Percentiles rank a stretch among this genome's conserved stretches.
Conservation (phyloP, 2,329 filamentous ascomycete genomes). For the Sporothrix globosa region DNA sequence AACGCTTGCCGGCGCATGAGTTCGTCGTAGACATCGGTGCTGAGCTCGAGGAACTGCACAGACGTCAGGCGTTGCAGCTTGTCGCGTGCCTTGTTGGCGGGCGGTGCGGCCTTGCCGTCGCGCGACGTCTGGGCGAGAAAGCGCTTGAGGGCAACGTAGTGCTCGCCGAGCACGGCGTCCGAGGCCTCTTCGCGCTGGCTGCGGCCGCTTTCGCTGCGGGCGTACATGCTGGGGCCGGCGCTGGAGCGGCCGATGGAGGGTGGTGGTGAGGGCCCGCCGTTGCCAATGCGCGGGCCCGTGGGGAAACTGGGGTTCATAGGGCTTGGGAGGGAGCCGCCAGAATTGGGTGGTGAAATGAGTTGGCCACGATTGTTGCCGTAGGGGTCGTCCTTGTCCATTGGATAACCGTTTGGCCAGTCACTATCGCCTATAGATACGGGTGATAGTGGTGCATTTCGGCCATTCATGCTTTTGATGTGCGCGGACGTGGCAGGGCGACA, state of each 20-base stretch:
- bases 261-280: conserved; percentile 76
- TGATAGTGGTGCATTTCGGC: conserved; percentile 75
- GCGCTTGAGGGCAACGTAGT: conserved; percentile 77
- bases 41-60: conserved; percentile 95
- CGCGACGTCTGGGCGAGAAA: conserved; percentile 72
- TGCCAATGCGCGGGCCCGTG: conserved; percentile 57
- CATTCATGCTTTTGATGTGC: conserved; percentile 62
- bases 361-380: conserved; percentile 60
- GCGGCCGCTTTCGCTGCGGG: conserved; percentile 67
- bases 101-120: conserved; percentile 73
- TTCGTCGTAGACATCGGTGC: conserved; percentile 97
- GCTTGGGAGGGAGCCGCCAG: conserved; percentile 60
- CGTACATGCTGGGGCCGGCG: conserved; percentile 72
- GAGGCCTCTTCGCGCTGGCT: conserved; percentile 63
- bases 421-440: conserved; percentile 81
- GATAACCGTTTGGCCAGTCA: conserved; percentile 75
- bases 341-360: conserved; percentile 70
- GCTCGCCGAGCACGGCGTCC: conserved; percentile 69
- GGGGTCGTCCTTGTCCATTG: conserved; percentile 56
- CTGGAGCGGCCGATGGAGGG: conserved; percentile 86
- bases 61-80: conserved; percentile 88
- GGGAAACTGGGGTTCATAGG: conserved; percentile 65
- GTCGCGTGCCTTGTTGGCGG: conserved; percentile 87
- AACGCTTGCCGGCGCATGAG: conserved; percentile 80
- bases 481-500: conserved; percentile 19